Percentiles rank a stretch among this genome's conserved stretches.
Evolutionary conservation across 2,329 filamentous ascomycete genomes (phyloP).

Genomic region (Lojkania enalia): DNA sequence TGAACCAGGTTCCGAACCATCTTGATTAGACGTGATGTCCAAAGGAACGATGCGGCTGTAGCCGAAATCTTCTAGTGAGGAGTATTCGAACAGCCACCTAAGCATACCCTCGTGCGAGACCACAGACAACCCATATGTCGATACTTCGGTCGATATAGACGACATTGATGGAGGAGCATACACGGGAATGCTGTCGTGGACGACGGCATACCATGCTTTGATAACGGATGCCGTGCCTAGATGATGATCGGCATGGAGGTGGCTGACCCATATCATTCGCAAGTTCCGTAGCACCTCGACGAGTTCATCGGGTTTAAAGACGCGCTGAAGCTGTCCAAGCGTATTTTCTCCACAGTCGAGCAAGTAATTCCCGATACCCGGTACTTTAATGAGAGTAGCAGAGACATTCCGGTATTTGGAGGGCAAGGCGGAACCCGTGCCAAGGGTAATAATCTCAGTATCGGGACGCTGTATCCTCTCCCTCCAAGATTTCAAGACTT

Average conservation of each 20-base stretch:
- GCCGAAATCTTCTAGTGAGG: slow-evolving; percentile 75
- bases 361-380: slow-evolving; percentile 83
- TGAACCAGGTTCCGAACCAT: slow-evolving; percentile 30
- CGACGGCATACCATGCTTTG: slow-evolving; percentile 72
- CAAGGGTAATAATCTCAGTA: slow-evolving; percentile 81
- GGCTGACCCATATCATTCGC: slow-evolving; percentile 87
- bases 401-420: slow-evolving; percentile 97
- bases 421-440: slow-evolving; percentile 86
- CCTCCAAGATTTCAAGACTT: slow-evolving; percentile 59
- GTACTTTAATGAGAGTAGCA: slow-evolving; percentile 79
- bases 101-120: slow-evolving; percentile 73
- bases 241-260: slow-evolving; percentile 95
- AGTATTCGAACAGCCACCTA: slow-evolving; percentile 77
- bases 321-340: slow-evolving; percentile 79
- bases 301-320: slow-evolving; percentile 68
- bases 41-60: slow-evolving; percentile 63
- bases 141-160: slow-evolving; percentile 42
- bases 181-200: slow-evolving; percentile 47
- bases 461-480: slow-evolving; percentile 72
- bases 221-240: slow-evolving; percentile 82
- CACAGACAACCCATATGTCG: slow-evolving; percentile 49
- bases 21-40: slow-evolving; percentile 37
- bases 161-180: slow-evolving; percentile 17
- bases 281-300: slow-evolving; percentile 75
- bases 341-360: slow-evolving; percentile 94